Conservation (phyloP, 2,329 filamentous ascomycete genomes). For the Sordariomycetes sp. region DNA sequence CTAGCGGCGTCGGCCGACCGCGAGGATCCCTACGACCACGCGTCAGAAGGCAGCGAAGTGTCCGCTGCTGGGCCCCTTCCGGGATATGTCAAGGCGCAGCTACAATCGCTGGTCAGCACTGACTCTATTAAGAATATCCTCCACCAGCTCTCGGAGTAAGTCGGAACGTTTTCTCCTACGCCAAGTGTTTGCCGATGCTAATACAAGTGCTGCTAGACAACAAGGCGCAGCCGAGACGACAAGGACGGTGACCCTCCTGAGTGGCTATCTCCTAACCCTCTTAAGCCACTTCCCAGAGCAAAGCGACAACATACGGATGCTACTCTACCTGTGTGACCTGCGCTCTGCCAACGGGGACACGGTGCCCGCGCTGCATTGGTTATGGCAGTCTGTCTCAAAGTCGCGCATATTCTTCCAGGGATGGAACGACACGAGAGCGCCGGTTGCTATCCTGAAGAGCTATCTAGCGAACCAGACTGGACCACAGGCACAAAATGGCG, state of each 20-base stretch:
- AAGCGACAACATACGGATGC: conserved; percentile 88
- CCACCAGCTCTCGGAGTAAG: conserved; percentile 23
- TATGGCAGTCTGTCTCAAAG: conserved; percentile 54
- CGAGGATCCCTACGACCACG: not conserved
- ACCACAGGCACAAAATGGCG: not conserved
- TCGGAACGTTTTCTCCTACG: conserved; percentile 12
- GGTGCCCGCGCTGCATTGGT: conserved; percentile 63
- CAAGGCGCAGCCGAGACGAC: conserved; percentile 48
- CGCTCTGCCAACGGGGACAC: conserved; percentile 20
- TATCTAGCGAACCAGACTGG: conserved; percentile 11
- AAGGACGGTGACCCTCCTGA: conserved; percentile 1
- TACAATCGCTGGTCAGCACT: conserved; percentile 58
- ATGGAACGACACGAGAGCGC: conserved; percentile 5
- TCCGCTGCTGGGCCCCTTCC: conserved; percentile 20
- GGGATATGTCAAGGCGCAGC: conserved; percentile 45
- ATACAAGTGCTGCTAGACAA: not conserved
- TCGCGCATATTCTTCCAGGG: conserved; percentile 17
- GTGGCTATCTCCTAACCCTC: conserved; percentile 63
- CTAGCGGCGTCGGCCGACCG: conserved; percentile 12
- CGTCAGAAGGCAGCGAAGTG: not conserved
- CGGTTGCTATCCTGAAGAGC: conserved; percentile 9
- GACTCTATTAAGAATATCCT: conserved; percentile 53
- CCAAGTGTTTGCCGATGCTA: not conserved
- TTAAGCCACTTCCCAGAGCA: conserved; percentile 71
- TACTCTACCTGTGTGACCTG: conserved; percentile 68